Evolutionary conservation across 1,284 basidiomycete genomes (phyloP), one percentile per base, ranked within the genome.

Genomic region (Ceratobasidium sp.): DNA sequence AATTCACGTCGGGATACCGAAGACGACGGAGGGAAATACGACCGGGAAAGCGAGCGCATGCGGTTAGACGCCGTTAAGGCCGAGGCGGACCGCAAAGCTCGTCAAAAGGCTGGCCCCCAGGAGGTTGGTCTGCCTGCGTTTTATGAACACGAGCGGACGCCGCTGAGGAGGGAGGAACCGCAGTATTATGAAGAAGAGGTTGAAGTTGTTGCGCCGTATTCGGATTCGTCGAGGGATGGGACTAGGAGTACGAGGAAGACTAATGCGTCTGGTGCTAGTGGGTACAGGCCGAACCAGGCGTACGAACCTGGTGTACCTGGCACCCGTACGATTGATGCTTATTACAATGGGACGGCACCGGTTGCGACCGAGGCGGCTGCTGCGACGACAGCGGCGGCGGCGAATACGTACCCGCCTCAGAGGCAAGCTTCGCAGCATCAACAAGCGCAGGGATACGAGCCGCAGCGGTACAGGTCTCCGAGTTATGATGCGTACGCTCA

Each of bases 1-100:
- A 13, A 71, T 4, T 39, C 26, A 9, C 75, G 49, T 18, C 20
- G 82, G 64, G 82, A 82, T 33, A 18, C 23, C 82, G 81, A 77
- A 79, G 79, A 69, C 82, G 80, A 71, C 83, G 23, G 80, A 69
- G 84, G 85, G 61, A 82, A 83, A 77, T 80, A 81, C 9, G 76
- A 78, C 40, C 53, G 68, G 64, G 42, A 76, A 44, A 28, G 79
- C 83, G 92, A 95, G 1, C 90, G 90, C 83, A 86, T 94, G 88
- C 91, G 93, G 26, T 85, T 95, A 79, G 93, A 94, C 81, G 94
- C 94, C 23, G 90, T 95, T 82, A 94, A 93, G 82, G 93, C 93
- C 13, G 94, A 95, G 83, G 91, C 90, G 5, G 93, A 95, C 80
- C 89, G 94, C 79, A 95, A 95, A 83, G 91, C 91, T 3, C 88